Evolutionary conservation across 768 basidiomycete genomes (phyloP).

Genomic region (Cystobasidium onofrii): DNA sequence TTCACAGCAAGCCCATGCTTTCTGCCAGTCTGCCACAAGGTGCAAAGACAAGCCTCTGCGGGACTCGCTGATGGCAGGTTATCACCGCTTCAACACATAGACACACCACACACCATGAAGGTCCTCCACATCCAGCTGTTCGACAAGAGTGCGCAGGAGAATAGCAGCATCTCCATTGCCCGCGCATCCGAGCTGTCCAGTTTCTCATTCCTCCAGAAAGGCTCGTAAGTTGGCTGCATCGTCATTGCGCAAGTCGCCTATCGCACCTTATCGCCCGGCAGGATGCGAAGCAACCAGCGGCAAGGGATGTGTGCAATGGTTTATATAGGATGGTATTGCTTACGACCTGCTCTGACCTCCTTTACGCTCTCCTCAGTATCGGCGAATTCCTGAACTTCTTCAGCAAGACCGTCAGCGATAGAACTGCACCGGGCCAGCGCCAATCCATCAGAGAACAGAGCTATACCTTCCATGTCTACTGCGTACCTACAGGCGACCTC

Average conservation of each 20-base stretch:
- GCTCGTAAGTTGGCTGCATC: slow-evolving; percentile 49
- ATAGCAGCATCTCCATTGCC: slow-evolving; percentile 51
- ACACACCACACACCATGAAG: slow-evolving; percentile 22
- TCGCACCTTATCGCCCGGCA: background rate
- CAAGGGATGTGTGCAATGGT: background rate
- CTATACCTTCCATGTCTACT: slow-evolving; percentile 88
- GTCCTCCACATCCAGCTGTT: slow-evolving; percentile 32
- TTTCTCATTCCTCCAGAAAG: slow-evolving; percentile 88
- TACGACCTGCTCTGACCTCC: background rate
- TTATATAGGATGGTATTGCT: background rate
- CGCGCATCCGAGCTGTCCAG: slow-evolving; percentile 71
- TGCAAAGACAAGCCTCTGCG: background rate
- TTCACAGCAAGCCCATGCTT: background rate
- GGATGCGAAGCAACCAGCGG: background rate
- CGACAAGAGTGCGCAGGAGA: slow-evolving; percentile 9
- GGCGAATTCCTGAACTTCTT: slow-evolving; percentile 91
- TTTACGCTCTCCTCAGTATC: slow-evolving; percentile 46
- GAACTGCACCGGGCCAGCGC: slow-evolving; percentile 71
- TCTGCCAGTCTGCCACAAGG: background rate
- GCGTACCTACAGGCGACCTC: slow-evolving; percentile 67
- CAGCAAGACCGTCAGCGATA: slow-evolving; percentile 64
- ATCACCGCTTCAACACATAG: background rate
- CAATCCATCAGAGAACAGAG: slow-evolving; percentile 90
- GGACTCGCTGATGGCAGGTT: background rate
- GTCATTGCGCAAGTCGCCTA: background rate